Conservation (phyloP, 2,329 filamentous ascomycete species). For the Calonectria henricotiae region DNA sequence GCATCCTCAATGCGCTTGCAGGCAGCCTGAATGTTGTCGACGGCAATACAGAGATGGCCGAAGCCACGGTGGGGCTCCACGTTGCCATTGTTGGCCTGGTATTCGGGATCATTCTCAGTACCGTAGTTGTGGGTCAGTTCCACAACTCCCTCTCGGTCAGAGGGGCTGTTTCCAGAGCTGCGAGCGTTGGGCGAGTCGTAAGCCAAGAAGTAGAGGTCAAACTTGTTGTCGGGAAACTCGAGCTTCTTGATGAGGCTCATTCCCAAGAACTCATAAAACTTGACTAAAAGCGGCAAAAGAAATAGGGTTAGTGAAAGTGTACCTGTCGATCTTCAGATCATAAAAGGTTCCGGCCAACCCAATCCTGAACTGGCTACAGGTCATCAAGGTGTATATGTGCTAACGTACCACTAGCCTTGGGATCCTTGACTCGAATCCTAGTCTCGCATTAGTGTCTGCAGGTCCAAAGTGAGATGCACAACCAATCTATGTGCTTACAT, state of each 20-base stretch:
- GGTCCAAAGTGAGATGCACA: neutral
- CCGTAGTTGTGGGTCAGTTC: slow-evolving; percentile 91
- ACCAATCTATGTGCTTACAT: slow-evolving; percentile 73
- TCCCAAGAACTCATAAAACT: slow-evolving; percentile 95
- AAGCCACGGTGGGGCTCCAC: slow-evolving; percentile 88
- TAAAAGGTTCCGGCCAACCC: neutral
- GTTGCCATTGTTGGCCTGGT: slow-evolving; percentile 90
- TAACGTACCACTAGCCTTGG: slow-evolving; percentile 79
- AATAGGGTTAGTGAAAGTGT: neutral
- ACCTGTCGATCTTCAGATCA: neutral
- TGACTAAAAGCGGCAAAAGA: slow-evolving; percentile 67
- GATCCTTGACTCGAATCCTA: slow-evolving; percentile 97
- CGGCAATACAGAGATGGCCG: slow-evolving; percentile 88
- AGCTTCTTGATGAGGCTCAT: slow-evolving; percentile 88
- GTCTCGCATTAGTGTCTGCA: slow-evolving; percentile 38
- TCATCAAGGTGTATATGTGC: slow-evolving; percentile 46
- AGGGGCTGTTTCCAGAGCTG: slow-evolving; percentile 80
- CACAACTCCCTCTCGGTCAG: slow-evolving; percentile 90
- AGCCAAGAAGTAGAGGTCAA: slow-evolving; percentile 95
- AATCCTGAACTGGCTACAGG: slow-evolving; percentile 22
- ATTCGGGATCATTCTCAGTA: slow-evolving; percentile 87
- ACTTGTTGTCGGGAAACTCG: slow-evolving; percentile 88
- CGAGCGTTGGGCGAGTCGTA: slow-evolving; percentile 85
- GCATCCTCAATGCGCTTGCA: slow-evolving; percentile 92
- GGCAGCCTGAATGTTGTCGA: slow-evolving; percentile 89